Conservation (phyloP, 2,329 filamentous ascomycete species). For the Ramularia collo-cygni region DNA sequence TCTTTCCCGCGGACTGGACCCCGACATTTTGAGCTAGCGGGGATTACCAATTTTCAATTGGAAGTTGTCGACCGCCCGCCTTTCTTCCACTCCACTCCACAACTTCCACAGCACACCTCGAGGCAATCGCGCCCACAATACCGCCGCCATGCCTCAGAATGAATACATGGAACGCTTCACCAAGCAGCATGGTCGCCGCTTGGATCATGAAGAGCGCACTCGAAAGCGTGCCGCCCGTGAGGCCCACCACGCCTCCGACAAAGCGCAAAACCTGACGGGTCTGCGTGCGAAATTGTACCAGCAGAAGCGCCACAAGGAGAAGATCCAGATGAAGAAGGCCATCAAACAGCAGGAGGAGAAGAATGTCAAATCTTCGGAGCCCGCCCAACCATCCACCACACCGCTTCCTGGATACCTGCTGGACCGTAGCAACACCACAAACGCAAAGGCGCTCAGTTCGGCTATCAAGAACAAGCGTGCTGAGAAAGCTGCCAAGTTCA, state of each 20-base stretch:
- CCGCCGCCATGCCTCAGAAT: conserved; percentile 63
- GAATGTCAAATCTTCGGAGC: conserved; percentile 79
- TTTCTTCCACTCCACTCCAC: background rate
- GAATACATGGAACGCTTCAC: conserved; percentile 70
- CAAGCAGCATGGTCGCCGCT: conserved; percentile 51
- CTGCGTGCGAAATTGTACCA: conserved; percentile 88
- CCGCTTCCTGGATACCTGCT: conserved; percentile 90
- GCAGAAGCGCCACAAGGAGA: conserved; percentile 91
- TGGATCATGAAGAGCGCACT: conserved; percentile 80
- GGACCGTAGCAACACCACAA: conserved; percentile 65
- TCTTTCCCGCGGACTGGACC: background rate
- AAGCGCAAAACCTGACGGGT: conserved; percentile 89
- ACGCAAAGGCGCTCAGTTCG: conserved; percentile 67
- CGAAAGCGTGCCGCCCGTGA: conserved; percentile 86
- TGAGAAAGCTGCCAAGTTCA: conserved; percentile 91
- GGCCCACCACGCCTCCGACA: conserved; percentile 77
- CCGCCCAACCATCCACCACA: conserved; percentile 69
- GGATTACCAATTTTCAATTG: background rate
- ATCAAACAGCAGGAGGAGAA: conserved; percentile 94
- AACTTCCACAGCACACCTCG: conserved; percentile 1
- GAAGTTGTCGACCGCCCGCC: background rate
- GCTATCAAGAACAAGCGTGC: conserved; percentile 93
- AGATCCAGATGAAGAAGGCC: conserved; percentile 94
- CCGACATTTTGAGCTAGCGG: background rate
- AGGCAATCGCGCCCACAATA: conserved; percentile 4